Evolutionary conservation across 75 land plant genomes (phyloP), one percentile per base, ranked within the genome.

Genomic region (Sequoia sempervirens): DNA sequence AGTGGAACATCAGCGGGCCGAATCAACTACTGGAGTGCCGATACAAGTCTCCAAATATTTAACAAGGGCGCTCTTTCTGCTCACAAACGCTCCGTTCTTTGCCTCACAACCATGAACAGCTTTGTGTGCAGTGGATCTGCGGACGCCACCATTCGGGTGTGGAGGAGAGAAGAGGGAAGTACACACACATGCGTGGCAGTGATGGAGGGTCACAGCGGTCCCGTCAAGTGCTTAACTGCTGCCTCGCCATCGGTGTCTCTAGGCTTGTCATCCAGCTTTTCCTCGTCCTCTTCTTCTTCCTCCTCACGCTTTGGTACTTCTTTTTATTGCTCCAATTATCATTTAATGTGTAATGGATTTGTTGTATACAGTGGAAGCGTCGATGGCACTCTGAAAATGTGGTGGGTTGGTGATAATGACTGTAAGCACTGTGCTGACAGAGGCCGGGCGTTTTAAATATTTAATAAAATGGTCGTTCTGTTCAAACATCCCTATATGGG

Each of bases 71-170:
- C 86, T 7, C 87, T 96, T 3, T 69, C 88, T 17, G 93, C 95
- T 53, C 98, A 96, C 86, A 89, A 87, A 79, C 83, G 84, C 66
- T 92, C 98, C 0, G 94, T 94, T 69, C 92, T 96, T n/a, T 96
- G 98, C 89, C 73, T 96, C 46, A 87, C 61, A 58, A 84, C 96
- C 0, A 52, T 87, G 0, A 88, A 54, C 14, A 81, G 83, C 54
- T 46, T 93, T 81, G 81, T 93, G 28, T 84, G 88, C 56, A 93
- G 94, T 34, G 94, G 93, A n/a, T 93, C 94, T 8, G 93, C 89
- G 68, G 94, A 93, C 69, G 64, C 85, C 10, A 93, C 90, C 26
- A 88, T 93, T 17, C 68, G 93, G 85, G 84, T 93, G 43, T 93
- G 94, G 94, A 84, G 87, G 82, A 88, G 91, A 64, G 89, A 86